A percentile compares a stretch with the other conserved stretches of the same genome.
Conservation (phyloP, 176 grass and related monocot genomes). For the Metroxylon sagu region DNA sequence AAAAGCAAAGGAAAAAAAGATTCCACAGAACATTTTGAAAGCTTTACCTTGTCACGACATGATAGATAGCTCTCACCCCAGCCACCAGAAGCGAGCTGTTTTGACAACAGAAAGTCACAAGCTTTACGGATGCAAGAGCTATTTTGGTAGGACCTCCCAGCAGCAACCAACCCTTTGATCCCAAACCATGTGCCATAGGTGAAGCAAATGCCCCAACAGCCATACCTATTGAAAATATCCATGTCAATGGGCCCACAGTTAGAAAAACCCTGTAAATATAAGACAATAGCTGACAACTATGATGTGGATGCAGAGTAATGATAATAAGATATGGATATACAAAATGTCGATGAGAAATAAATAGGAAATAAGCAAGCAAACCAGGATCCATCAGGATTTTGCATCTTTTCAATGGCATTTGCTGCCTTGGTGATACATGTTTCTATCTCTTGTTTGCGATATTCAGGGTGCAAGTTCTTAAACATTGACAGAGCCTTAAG, state of each 20-base stretch:
- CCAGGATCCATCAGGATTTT: constrained; percentile 77
- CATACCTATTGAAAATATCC: constrained; percentile 38
- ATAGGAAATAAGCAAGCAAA: constrained; percentile 9
- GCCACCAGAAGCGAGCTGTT: constrained; percentile 47
- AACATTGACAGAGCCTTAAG: constrained; percentile 51
- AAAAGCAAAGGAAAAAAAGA: no score
- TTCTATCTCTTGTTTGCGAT: constrained; percentile 52
- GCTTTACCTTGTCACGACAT: constrained; percentile 13
- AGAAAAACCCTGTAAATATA: not conserved
- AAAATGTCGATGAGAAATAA: not conserved
- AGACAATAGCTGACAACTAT: not conserved
- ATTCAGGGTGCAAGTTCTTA: constrained; percentile 34
- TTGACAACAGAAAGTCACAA: constrained; percentile 60
- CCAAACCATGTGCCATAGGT: constrained; percentile 63
- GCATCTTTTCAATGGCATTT: constrained; percentile 44
- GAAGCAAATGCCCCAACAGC: constrained; percentile 67
- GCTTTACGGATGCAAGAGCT: constrained; percentile 32
- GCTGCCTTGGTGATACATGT: constrained; percentile 32
- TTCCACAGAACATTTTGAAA: not conserved
- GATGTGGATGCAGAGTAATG: not conserved
- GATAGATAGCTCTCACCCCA: constrained; percentile 80
- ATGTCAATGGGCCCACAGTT: not conserved
- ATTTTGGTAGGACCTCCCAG: constrained; percentile 39
- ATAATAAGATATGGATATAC: not conserved
- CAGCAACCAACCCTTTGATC: constrained; percentile 37